Percentiles rank a stretch among this genome's conserved stretches.
Conservation (phyloP, 371 early-diverging fungal genomes). For the Lichtheimia ornata region DNA sequence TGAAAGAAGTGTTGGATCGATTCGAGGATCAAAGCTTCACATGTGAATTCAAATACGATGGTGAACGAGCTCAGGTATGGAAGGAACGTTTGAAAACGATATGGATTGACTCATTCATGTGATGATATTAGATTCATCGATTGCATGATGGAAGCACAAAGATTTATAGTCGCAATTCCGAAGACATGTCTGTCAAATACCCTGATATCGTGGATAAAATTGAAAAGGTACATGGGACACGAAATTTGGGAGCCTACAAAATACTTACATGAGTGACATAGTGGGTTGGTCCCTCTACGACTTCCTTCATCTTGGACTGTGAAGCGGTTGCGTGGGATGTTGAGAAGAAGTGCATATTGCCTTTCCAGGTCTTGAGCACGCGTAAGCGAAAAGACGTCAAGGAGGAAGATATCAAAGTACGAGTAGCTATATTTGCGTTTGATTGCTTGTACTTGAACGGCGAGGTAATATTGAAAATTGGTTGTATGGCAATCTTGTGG, state of each 20-base stretch:
- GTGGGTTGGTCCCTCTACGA: conserved; percentile 65
- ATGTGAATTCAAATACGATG: conserved; percentile 99
- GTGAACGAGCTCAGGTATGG: conserved; percentile 98
- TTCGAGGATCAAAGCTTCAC: conserved; percentile 92
- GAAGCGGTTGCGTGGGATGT: conserved; percentile 99
- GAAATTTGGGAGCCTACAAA: too few species aligned
- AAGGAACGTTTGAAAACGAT: background rate
- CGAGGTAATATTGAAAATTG: conserved; percentile 40
- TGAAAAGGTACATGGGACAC: conserved; percentile 47
- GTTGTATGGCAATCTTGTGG: background rate
- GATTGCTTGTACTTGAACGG: conserved; percentile 98
- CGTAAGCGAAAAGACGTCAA: conserved; percentile 97
- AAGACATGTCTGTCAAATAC: conserved; percentile 95
- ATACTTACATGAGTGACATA: conserved; percentile 13
- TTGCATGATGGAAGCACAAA: conserved; percentile 71
- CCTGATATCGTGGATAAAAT: conserved; percentile 87
- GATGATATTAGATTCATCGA: conserved; percentile 69
- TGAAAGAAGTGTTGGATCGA: conserved; percentile 92
- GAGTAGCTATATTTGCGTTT: conserved; percentile 98
- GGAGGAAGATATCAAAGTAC: conserved; percentile 88
- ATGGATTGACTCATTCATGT: too few species aligned
- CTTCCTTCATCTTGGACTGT: conserved; percentile 97
- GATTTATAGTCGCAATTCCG: conserved; percentile 97
- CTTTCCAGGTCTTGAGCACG: conserved; percentile 98
- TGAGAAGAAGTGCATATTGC: conserved; percentile 84